Conservation (phyloP, 306 rosid genomes). For the Arachis stenosperma region DNA sequence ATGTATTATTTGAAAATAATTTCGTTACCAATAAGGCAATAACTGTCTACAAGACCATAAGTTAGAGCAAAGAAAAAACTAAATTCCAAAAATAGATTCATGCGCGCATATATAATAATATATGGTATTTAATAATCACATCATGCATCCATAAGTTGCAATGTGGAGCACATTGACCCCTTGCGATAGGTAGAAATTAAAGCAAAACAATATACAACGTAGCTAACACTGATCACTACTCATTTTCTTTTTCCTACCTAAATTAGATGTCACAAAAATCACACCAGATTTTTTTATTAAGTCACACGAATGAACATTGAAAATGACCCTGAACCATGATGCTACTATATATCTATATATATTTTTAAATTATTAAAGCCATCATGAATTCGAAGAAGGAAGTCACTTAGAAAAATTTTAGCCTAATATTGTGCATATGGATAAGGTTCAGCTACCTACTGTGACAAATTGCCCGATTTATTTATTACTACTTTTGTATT, state of each 20-base stretch:
- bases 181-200: slow-evolving; percentile 18
- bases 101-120: slow-evolving; percentile 10
- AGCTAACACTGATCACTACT: background rate
- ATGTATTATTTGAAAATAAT: background rate
- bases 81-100: slow-evolving; percentile 29
- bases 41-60: background rate
- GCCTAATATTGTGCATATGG: background rate
- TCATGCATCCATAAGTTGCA: background rate
- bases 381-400: slow-evolving; percentile 14
- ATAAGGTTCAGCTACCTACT: slow-evolving; percentile 5
- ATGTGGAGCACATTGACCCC: slow-evolving; percentile 24
- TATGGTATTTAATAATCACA: slow-evolving; percentile 7
- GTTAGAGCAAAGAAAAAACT: background rate
- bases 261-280: background rate
- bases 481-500: background rate
- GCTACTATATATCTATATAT: too few species aligned
- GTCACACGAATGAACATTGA: slow-evolving; percentile 18
- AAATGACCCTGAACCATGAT: slow-evolving; percentile 30
- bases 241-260: slow-evolving; percentile 12
- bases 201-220: background rate
- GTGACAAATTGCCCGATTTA: background rate
- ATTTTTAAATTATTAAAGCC: background rate
- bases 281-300: too few species aligned
- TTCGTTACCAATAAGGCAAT: background rate
- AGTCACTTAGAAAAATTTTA: background rate